A percentile compares a stretch with the other conserved stretches of the same genome.
phyloP scores from a whole-genome alignment of 2,329 filamentous ascomycete genomes.

The Fusarium musae region DNA sequence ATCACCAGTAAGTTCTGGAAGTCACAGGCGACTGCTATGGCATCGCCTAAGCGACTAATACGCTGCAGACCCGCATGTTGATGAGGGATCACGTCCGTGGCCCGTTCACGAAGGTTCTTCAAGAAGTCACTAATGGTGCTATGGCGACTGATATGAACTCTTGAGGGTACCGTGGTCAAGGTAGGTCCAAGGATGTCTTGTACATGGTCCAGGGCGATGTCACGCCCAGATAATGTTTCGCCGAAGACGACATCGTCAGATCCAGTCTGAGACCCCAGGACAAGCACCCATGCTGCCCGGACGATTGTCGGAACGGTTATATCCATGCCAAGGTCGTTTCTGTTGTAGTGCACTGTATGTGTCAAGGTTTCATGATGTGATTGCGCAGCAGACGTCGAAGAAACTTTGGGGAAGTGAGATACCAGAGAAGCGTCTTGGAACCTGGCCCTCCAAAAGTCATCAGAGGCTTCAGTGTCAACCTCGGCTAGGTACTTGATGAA shows the following conservation, averaged over 20 bases:
- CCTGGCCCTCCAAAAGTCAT: conserved; percentile 23
- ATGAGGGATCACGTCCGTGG: conserved; percentile 36
- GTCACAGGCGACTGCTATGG: conserved; percentile 28
- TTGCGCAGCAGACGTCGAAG: background rate
- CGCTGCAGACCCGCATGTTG: conserved; percentile 49
- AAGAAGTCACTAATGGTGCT: conserved; percentile 2
- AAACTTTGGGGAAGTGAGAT: conserved; percentile 19
- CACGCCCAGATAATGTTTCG: conserved; percentile 28
- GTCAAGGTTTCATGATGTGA: background rate
- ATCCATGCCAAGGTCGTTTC: background rate
- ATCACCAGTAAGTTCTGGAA: conserved; percentile 49
- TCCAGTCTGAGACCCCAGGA: conserved; percentile 9
- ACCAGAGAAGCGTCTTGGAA: background rate
- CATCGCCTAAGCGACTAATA: conserved; percentile 36
- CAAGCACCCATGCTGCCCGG: conserved; percentile 32
- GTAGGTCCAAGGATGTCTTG: conserved; percentile 31
- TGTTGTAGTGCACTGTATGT: background rate
- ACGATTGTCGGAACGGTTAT: conserved; percentile 20
- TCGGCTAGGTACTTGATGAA: conserved; percentile 28
- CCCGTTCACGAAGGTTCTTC: background rate
- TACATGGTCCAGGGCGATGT: conserved; percentile 16
- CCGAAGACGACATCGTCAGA: conserved; percentile 34
- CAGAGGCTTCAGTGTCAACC: conserved; percentile 5
- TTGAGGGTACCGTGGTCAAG: conserved; percentile 21
- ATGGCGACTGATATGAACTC: conserved; percentile 11